phyloP scores from a whole-genome alignment of 2,329 filamentous ascomycete species.

The Diaporthe citriasiana region DNA sequence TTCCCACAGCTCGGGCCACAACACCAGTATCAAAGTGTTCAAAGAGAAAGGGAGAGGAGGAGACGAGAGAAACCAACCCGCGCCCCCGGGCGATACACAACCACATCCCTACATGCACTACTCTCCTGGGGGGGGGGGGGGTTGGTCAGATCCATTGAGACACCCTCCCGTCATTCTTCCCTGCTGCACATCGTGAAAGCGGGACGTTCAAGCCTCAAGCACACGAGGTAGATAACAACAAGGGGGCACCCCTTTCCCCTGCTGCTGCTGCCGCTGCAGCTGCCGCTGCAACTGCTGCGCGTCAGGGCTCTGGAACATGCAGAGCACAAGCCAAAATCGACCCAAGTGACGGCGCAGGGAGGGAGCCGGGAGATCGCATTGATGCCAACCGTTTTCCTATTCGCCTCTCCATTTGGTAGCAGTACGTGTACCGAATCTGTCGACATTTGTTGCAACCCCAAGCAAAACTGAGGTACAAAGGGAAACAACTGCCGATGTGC shows the following conservation, averaged over 20 bases:
- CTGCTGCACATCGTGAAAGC: neutral
- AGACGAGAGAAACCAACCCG: no score
- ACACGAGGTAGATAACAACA: neutral
- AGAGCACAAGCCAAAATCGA: neutral
- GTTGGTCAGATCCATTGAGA: neutral
- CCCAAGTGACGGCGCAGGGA: neutral
- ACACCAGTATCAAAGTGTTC: no score
- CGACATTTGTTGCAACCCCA: neutral
- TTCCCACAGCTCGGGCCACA: neutral
- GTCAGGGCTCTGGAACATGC: neutral
- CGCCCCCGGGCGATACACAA: no score
- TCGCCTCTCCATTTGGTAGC: neutral
- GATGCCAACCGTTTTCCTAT: neutral
- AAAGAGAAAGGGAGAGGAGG: no score
- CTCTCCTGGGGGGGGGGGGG: no score
- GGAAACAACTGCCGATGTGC: slow-evolving; percentile 8
- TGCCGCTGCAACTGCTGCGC: neutral
- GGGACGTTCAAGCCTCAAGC: no score
- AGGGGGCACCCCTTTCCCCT: neutral
- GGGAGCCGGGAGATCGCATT: neutral
- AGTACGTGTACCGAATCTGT: neutral
- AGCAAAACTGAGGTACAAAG: neutral
- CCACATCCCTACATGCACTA: no score
- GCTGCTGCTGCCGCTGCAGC: neutral
- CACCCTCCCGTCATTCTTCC: neutral